These are phyloP conservation scores for Nepenthes mirabilis DNA, from an alignment of 148 eudicot genomes.

Conservation along the genomic window DNA sequence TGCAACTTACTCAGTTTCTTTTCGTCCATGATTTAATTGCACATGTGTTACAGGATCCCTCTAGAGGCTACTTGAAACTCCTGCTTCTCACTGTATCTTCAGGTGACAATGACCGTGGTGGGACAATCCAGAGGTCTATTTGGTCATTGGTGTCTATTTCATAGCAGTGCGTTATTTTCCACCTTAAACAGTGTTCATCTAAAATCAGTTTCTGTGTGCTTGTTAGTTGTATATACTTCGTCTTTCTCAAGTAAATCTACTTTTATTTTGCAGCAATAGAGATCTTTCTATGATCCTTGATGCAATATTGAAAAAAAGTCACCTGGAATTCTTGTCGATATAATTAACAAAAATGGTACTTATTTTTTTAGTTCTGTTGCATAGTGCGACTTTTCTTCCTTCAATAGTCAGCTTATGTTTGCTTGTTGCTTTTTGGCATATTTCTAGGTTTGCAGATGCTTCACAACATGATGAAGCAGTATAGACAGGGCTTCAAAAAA, in stretches of 20 bases:
- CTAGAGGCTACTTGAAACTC: constrained; percentile 86
- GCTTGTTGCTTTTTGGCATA: constrained; percentile 1
- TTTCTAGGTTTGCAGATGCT: constrained; percentile 87
- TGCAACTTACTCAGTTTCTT: neutral
- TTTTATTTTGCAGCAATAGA: constrained; percentile 47
- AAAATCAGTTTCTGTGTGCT: neutral
- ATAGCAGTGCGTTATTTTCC: neutral
- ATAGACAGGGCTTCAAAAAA: constrained; percentile 57
- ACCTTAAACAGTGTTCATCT: neutral
- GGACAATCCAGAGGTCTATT: constrained; percentile 78
- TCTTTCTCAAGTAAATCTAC: neutral
- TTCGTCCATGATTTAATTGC: neutral
- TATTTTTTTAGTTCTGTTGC: constrained; percentile 2
- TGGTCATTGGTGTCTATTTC: constrained; percentile 5
- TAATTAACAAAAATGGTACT: constrained; percentile 83
- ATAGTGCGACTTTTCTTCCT: neutral
- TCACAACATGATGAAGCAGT: constrained; percentile 85
- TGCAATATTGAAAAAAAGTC: constrained; percentile 80
- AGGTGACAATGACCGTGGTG: constrained; percentile 69
- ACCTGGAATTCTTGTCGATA: constrained; percentile 66
- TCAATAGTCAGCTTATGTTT: neutral
- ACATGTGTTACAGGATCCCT: constrained; percentile 51
- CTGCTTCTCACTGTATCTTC: constrained; percentile 80
- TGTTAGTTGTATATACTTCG: neutral
- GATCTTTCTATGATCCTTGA: constrained; percentile 97